Percentiles rank a stretch among this genome's conserved stretches.
Conservation (phyloP, 2,329 filamentous ascomycete species). For the Aurifilum marmelostoma region DNA sequence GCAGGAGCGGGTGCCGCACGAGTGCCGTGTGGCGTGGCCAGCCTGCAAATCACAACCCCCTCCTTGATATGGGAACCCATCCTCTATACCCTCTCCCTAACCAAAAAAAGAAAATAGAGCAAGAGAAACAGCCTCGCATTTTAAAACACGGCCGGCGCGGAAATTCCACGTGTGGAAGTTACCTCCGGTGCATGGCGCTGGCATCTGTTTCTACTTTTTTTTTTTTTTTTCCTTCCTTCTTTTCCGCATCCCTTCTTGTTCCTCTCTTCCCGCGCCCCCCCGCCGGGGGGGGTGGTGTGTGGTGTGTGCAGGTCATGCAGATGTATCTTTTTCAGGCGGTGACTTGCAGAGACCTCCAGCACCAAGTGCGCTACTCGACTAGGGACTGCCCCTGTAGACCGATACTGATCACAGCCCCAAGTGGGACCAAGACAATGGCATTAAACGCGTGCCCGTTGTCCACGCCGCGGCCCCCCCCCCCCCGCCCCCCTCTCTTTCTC, state of each 20-base stretch:
- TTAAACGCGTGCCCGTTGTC: too few relatives aligned
- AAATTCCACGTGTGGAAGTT: slow-evolving; percentile 10
- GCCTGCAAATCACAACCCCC: not conserved
- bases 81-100: not conserved
- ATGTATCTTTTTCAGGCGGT: slow-evolving; percentile 4
- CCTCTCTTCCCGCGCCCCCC: not conserved
- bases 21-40: not conserved
- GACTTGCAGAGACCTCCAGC: not conserved
- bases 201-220: not conserved
- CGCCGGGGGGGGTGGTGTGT: not conserved
- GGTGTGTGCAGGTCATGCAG: not conserved
- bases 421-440: too few relatives aligned
- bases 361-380: not conserved
- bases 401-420: too few relatives aligned
- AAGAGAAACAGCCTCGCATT: not conserved
- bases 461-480: too few relatives aligned
- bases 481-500: too few relatives aligned
- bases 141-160: not conserved
- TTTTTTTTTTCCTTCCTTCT: not conserved
- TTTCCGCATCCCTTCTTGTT: too few relatives aligned
- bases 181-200: slow-evolving; percentile 6
- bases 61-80: too few relatives aligned
- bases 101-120: not conserved
- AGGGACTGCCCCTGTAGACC: not conserved
- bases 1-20: slow-evolving; percentile 10